These are phyloP conservation scores for Wickerhamomyces rabaulensis DNA, from an alignment of 805 yeast species.

Conservation along the genomic window DNA sequence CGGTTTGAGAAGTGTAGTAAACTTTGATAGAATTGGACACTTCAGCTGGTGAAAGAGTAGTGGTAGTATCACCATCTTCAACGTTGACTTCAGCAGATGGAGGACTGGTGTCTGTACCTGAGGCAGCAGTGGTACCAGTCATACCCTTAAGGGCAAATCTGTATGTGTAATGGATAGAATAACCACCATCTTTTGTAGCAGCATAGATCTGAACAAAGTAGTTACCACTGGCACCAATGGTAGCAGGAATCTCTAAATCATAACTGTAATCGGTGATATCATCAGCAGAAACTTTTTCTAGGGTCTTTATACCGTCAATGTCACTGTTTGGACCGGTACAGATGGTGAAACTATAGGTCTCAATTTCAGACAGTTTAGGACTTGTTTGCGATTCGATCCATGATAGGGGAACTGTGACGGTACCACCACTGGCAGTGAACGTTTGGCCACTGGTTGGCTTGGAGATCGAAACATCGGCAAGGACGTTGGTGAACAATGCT, in stretches of 20 bases:
- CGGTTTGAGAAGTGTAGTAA: constrained; percentile 76
- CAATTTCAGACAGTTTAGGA: constrained; percentile 42
- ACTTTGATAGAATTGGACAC: constrained; percentile 54
- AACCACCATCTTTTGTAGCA: constrained; percentile 27
- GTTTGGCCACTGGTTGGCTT: constrained; percentile 19
- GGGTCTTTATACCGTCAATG: constrained; percentile 36
- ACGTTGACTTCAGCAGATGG: constrained; percentile 34
- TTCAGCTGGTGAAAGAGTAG: constrained; percentile 30
- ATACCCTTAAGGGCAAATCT: constrained; percentile 65
- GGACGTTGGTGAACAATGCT: background rate
- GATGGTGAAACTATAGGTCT: constrained; percentile 45
- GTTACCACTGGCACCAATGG: constrained; percentile 56
- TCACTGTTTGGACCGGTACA: constrained; percentile 65
- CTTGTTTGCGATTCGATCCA: constrained; percentile 55
- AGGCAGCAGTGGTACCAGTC: constrained; percentile 51
- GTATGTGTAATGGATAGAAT: constrained; percentile 60
- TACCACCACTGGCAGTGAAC: constrained; percentile 18
- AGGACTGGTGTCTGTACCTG: constrained; percentile 23
- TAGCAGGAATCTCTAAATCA: constrained; percentile 37
- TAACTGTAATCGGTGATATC: constrained; percentile 29
- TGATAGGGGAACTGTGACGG: constrained; percentile 24
- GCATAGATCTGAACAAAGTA: constrained; percentile 71
- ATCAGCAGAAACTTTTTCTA: constrained; percentile 25
- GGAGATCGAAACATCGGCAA: constrained; percentile 25
- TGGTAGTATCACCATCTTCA: constrained; percentile 29